A percentile compares a stretch with the other conserved stretches of the same genome.
Evolutionary conservation across 2,329 filamentous ascomycete genomes (phyloP).

Genomic region (Cladosporium sp.): DNA sequence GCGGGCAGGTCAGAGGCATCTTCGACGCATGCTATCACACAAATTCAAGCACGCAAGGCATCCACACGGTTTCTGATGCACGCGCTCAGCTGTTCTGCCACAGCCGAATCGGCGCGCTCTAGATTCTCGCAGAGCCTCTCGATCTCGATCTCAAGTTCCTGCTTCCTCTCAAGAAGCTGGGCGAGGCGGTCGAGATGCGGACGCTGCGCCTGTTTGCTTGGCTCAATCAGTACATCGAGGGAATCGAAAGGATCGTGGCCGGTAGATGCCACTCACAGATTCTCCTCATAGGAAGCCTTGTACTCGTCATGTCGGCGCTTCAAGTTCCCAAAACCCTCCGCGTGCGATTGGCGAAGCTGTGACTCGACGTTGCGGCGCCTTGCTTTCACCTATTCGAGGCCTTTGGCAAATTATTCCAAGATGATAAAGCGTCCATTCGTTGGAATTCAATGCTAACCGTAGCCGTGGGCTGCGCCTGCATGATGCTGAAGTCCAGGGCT

Average conservation of each 20-base stretch:
- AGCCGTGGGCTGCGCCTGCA: too few relatives aligned
- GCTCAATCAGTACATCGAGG: neutral
- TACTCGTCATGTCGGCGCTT: neutral
- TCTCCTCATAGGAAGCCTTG: neutral
- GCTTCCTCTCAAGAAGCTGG: conserved; percentile 17
- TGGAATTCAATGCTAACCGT: too few relatives aligned
- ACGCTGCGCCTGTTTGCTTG: conserved; percentile 1
- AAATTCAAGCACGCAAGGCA: conserved; percentile 3
- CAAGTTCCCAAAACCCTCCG: neutral
- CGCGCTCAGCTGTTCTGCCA: conserved; percentile 16
- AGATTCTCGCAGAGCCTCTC: conserved; percentile 12
- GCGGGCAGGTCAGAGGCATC: neutral
- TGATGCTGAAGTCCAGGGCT: neutral
- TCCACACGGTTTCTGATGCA: conserved; percentile 16
- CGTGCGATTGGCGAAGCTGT: neutral
- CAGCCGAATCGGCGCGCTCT: conserved; percentile 12
- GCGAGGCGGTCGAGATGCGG: conserved; percentile 20
- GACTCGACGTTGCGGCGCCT: conserved; percentile 2
- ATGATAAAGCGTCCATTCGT: too few relatives aligned
- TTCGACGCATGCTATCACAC: neutral
- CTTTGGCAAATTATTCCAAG: neutral
- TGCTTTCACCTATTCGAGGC: neutral
- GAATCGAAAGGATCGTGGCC: too few relatives aligned
- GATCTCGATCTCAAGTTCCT: conserved; percentile 14
- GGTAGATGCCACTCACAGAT: neutral